phyloP scores from a whole-genome alignment of 805 yeast genomes.

The Starmerella bombicola region DNA sequence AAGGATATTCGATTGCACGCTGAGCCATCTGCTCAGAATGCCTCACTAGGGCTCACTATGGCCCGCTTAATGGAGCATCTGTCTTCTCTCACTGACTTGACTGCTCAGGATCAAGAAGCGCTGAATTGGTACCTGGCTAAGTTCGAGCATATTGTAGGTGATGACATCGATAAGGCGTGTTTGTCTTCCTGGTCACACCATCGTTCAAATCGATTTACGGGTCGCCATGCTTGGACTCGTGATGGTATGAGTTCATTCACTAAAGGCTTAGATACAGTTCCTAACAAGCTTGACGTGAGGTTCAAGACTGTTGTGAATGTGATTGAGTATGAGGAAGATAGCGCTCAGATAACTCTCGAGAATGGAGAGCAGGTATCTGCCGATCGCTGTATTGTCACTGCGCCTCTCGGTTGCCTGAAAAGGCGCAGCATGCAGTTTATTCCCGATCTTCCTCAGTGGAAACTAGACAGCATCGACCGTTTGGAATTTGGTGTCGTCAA shows the following conservation, averaged over 20 bases:
- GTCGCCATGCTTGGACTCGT: conserved; percentile 31
- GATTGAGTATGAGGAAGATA: conserved; percentile 30
- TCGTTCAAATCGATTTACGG: conserved; percentile 32
- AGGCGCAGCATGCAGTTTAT: conserved; percentile 30
- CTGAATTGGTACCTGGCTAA: conserved; percentile 34
- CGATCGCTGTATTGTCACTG: conserved; percentile 31
- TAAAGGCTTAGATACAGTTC: conserved; percentile 30
- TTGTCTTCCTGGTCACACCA: conserved; percentile 34
- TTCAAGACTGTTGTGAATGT: conserved; percentile 31
- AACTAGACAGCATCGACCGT: conserved; percentile 30
- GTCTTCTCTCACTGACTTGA: conserved; percentile 26
- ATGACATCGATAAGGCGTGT: conserved; percentile 28
- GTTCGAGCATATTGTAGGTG: conserved; percentile 31
- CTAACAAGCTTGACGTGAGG: conserved; percentile 32
- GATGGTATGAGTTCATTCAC: conserved; percentile 30
- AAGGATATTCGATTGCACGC: conserved; percentile 25
- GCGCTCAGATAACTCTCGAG: conserved; percentile 27
- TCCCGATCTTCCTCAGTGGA: conserved; percentile 34
- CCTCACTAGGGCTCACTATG: conserved; percentile 31
- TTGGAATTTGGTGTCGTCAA: conserved; percentile 33
- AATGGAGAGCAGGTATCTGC: conserved; percentile 34
- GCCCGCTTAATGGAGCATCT: conserved; percentile 28
- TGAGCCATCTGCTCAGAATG: conserved; percentile 28
- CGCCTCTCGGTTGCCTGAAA: conserved; percentile 34
- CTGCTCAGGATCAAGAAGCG: conserved; percentile 28